Evolutionary conservation across 805 yeast species (phyloP).

Genomic region (Deakozyma indianensis): DNA sequence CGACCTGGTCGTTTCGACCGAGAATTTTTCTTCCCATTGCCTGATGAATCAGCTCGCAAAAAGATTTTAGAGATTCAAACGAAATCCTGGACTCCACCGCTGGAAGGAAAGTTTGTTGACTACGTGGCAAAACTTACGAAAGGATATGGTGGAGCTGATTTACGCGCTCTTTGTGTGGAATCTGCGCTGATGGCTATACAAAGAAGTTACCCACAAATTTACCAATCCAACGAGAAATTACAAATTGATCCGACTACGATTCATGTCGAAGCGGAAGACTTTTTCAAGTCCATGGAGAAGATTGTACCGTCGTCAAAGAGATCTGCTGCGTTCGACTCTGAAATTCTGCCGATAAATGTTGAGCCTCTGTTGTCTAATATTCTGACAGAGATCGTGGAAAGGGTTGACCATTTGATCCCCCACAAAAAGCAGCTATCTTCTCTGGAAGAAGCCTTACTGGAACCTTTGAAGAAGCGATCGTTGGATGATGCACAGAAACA

Average conservation of each 20-base stretch:
- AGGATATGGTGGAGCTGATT: constrained; percentile 97
- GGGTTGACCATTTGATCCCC: constrained; percentile 50
- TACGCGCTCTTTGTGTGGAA: constrained; percentile 88
- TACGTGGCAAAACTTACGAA: constrained; percentile 70
- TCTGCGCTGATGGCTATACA: constrained; percentile 89
- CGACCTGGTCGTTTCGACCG: constrained; percentile 96
- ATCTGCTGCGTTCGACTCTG: constrained; percentile 47
- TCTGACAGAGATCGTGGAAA: constrained; percentile 30
- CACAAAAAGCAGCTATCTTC: constrained; percentile 35
- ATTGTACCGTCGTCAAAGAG: constrained; percentile 89
- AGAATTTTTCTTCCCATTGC: constrained; percentile 91
- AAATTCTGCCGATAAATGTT: constrained; percentile 60
- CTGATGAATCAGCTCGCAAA: constrained; percentile 64
- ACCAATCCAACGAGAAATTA: constrained; percentile 58
- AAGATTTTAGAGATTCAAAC: constrained; percentile 79
- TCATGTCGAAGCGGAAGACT: constrained; percentile 66
- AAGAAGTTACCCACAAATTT: constrained; percentile 86
- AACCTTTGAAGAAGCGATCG: constrained; percentile 40
- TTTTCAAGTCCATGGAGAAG: constrained; percentile 70
- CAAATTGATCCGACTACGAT: constrained; percentile 58
- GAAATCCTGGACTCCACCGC: constrained; percentile 71
- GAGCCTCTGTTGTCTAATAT: constrained; percentile 46
- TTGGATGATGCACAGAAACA: constrained; percentile 57
- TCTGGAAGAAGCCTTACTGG: constrained; percentile 55
- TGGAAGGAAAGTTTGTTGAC: constrained; percentile 40